A percentile compares a stretch with the other conserved stretches of the same genome.
Conservation (phyloP, 192 early-diverging fungal genomes). For the Powellomyces hirtus region DNA sequence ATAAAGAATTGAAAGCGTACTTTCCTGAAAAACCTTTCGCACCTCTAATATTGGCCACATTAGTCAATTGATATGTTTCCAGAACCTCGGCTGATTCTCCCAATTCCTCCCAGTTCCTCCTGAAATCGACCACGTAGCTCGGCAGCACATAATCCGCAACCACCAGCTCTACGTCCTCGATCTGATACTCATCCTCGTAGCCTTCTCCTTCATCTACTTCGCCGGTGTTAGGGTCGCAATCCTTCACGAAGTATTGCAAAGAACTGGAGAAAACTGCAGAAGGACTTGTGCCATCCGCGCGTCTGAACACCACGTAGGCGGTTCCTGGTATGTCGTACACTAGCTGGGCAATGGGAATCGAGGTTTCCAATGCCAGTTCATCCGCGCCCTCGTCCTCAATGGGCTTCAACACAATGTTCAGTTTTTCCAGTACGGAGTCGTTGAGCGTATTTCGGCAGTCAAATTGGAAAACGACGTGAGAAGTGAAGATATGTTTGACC, state of each 20-base stretch:
- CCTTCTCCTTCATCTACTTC: slow-evolving; percentile 82
- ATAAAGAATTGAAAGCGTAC: slow-evolving; percentile 1
- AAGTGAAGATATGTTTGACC: slow-evolving; percentile 89
- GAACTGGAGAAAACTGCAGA: slow-evolving; percentile 79
- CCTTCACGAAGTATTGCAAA: slow-evolving; percentile 87
- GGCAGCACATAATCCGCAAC: slow-evolving; percentile 89
- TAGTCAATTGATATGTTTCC: slow-evolving; percentile 87
- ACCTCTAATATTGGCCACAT: slow-evolving; percentile 74
- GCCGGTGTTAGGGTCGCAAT: slow-evolving; percentile 91
- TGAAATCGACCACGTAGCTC: slow-evolving; percentile 79
- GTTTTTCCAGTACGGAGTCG: slow-evolving; percentile 90
- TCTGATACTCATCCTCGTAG: slow-evolving; percentile 90
- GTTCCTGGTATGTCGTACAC: slow-evolving; percentile 72
- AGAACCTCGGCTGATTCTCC: slow-evolving; percentile 69
- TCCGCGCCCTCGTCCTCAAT: slow-evolving; percentile 63
- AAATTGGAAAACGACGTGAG: slow-evolving; percentile 95
- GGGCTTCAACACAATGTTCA: slow-evolving; percentile 73
- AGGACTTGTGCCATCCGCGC: slow-evolving; percentile 54
- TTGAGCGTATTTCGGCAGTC: slow-evolving; percentile 92
- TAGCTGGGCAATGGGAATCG: slow-evolving; percentile 74
- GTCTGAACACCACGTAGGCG: slow-evolving; percentile 85
- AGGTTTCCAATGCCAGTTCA: slow-evolving; percentile 59
- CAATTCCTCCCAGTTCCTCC: slow-evolving; percentile 74
- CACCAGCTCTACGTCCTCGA: slow-evolving; percentile 83
- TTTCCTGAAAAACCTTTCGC: slow-evolving; percentile 4